Conservation (phyloP, 2,329 filamentous ascomycete genomes). For the Zymoseptoria brevis region DNA sequence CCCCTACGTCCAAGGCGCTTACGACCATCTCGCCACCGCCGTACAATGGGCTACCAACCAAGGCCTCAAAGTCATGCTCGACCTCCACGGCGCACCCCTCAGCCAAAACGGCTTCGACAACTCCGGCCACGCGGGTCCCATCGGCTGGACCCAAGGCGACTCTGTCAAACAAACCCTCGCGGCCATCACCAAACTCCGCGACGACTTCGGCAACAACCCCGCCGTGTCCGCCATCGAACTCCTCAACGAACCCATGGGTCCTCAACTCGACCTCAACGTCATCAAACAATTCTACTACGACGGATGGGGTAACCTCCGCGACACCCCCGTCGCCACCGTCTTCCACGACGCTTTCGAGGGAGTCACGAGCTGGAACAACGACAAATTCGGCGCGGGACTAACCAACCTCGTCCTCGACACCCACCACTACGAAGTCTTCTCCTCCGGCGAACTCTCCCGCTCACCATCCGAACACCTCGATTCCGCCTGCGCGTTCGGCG, state of each 20-base stretch:
- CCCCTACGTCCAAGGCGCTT: constrained; percentile 42
- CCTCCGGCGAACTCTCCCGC: constrained; percentile 31
- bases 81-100: constrained; percentile 57
- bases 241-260: constrained; percentile 42
- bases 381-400: constrained; percentile 37
- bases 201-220: constrained; percentile 38
- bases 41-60: constrained; percentile 48
- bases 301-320: constrained; percentile 39
- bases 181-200: constrained; percentile 41
- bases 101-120: constrained; percentile 64
- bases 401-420: constrained; percentile 40
- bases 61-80: constrained; percentile 57
- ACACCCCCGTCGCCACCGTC: constrained; percentile 35
- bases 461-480: constrained; percentile 33
- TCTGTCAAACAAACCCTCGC: constrained; percentile 34
- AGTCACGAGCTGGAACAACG: constrained; percentile 34
- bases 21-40: constrained; percentile 40
- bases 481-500: constrained; percentile 39
- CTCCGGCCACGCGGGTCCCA: constrained; percentile 45
- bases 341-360: constrained; percentile 43
- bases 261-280: constrained; percentile 34
- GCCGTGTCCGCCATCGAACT: constrained; percentile 41
- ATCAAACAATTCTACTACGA: constrained; percentile 42
- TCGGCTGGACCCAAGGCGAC: constrained; percentile 41
- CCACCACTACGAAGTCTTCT: constrained; percentile 42